Conservation (phyloP, 2,329 filamentous ascomycete genomes). For the Mycogone perniciosa region DNA sequence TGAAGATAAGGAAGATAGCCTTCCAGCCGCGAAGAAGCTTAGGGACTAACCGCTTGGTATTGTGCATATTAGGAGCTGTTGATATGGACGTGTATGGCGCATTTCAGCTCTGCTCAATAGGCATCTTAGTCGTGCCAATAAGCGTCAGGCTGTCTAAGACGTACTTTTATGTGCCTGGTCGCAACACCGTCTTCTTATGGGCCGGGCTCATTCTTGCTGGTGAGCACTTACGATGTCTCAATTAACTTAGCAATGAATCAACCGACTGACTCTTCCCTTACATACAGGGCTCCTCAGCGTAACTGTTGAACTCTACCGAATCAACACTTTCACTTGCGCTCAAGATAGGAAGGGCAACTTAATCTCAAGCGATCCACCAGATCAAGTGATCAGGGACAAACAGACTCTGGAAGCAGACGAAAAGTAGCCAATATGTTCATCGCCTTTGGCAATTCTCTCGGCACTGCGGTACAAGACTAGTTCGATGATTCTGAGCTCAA, state of each 20-base stretch:
- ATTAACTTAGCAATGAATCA: not conserved
- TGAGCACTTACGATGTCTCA: constrained; percentile 23
- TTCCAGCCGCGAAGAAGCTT: too few species aligned
- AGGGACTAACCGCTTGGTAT: too few species aligned
- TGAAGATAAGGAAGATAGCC: constrained; percentile 39
- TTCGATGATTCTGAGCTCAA: constrained; percentile 45
- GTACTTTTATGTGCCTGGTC: constrained; percentile 57
- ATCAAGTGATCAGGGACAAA: not conserved
- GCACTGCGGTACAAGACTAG: constrained; percentile 40
- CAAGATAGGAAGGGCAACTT: constrained; percentile 31
- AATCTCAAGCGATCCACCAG: constrained; percentile 26
- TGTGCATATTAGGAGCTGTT: constrained; percentile 42
- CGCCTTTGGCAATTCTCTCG: constrained; percentile 38
- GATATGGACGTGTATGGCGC: constrained; percentile 65
- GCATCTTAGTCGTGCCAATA: constrained; percentile 56
- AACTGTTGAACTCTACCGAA: constrained; percentile 58
- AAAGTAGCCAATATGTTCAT: constrained; percentile 39
- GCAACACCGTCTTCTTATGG: constrained; percentile 63
- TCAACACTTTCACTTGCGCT: constrained; percentile 37
- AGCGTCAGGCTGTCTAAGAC: constrained; percentile 56
- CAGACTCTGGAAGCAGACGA: constrained; percentile 28
- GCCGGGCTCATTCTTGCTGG: constrained; percentile 54
- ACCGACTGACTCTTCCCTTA: not conserved
- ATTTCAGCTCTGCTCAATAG: constrained; percentile 61
- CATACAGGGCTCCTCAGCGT: constrained; percentile 50